A percentile compares a stretch with the other conserved stretches of the same genome.
phyloP scores from a whole-genome alignment of 495 filamentous ascomycete species.

The Paragyromitra xinjiangensis region DNA sequence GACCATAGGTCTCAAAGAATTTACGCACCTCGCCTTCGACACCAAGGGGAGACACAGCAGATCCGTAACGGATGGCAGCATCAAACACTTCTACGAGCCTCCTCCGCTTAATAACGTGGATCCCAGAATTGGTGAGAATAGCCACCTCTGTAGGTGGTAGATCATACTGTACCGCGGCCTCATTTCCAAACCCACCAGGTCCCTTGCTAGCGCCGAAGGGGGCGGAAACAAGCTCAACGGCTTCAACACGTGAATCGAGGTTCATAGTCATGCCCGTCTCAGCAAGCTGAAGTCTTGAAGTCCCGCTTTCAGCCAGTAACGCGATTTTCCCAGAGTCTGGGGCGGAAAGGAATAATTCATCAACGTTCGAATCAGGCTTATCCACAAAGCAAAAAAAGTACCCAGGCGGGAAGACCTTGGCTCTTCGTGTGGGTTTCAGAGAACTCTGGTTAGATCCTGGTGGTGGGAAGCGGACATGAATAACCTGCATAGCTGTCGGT shows the following conservation, averaged over 20 bases:
- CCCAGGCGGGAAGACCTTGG: slow-evolving; percentile 70
- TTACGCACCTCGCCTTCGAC: slow-evolving; percentile 84
- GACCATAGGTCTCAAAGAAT: slow-evolving; percentile 83
- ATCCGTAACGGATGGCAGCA: slow-evolving; percentile 73
- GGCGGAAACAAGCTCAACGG: slow-evolving; percentile 75
- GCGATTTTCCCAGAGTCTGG: slow-evolving; percentile 85
- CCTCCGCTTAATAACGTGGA: slow-evolving; percentile 82
- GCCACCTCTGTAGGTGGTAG: slow-evolving; percentile 80
- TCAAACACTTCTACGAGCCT: slow-evolving; percentile 94
- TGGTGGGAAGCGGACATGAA: slow-evolving; percentile 93
- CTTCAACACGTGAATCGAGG: slow-evolving; percentile 74
- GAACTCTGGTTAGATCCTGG: slow-evolving; percentile 45
- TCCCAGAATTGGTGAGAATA: slow-evolving; percentile 86
- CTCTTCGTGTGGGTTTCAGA: slow-evolving; percentile 54
- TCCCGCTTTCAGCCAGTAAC: slow-evolving; percentile 64
- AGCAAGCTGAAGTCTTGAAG: slow-evolving; percentile 61
- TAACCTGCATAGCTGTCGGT: slow-evolving; percentile 95
- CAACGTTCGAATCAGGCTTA: slow-evolving; percentile 61
- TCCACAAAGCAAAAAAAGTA: slow-evolving; percentile 76
- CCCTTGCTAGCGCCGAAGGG: slow-evolving; percentile 72
- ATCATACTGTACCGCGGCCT: slow-evolving; percentile 93
- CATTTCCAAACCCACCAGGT: slow-evolving; percentile 89
- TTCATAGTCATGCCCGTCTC: slow-evolving; percentile 81
- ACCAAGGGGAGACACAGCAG: slow-evolving; percentile 60
- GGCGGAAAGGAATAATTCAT: slow-evolving; percentile 81